phyloP scores from a whole-genome alignment of 192 early-diverging fungal species.

The Linnemannia schmuckeri region DNA sequence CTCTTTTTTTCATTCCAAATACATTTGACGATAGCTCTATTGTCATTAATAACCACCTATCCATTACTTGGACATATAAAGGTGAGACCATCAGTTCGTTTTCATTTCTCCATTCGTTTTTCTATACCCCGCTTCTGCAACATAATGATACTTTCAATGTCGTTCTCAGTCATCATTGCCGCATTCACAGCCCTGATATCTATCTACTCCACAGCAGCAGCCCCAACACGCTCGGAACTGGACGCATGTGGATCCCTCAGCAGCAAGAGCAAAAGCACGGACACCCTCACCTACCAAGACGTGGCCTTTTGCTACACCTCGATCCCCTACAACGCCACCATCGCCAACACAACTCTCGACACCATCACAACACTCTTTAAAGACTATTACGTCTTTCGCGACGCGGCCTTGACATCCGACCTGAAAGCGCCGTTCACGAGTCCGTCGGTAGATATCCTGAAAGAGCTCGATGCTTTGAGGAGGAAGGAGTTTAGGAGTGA shows the following conservation, averaged over 20 bases:
- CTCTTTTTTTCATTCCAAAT: too few relatives aligned
- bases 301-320: conserved; percentile 19
- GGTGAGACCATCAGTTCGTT: too few relatives aligned
- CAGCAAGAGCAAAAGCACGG: not conserved
- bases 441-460: conserved; percentile 7
- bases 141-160: too few relatives aligned
- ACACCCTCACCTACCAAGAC: not conserved
- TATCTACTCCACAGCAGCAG: not conserved
- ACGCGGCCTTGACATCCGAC: conserved; percentile 28
- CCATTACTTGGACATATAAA: too few relatives aligned
- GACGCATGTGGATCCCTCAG: conserved; percentile 17
- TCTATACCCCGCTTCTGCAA: too few relatives aligned
- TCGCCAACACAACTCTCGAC: not conserved
- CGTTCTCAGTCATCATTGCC: too few relatives aligned
- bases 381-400: conserved; percentile 22
- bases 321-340: not conserved
- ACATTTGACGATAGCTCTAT: too few relatives aligned
- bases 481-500: conserved; percentile 8
- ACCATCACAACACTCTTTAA: conserved; percentile 5
- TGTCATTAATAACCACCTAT: too few relatives aligned
- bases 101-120: too few relatives aligned
- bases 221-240: not conserved
- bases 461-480: not conserved
- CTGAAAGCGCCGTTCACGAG: conserved; percentile 15
- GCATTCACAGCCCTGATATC: too few relatives aligned